These are phyloP conservation scores for Climacium dendroides DNA, from an alignment of 225 moss, liverwort and hornwort species.

Conservation along the genomic window DNA sequence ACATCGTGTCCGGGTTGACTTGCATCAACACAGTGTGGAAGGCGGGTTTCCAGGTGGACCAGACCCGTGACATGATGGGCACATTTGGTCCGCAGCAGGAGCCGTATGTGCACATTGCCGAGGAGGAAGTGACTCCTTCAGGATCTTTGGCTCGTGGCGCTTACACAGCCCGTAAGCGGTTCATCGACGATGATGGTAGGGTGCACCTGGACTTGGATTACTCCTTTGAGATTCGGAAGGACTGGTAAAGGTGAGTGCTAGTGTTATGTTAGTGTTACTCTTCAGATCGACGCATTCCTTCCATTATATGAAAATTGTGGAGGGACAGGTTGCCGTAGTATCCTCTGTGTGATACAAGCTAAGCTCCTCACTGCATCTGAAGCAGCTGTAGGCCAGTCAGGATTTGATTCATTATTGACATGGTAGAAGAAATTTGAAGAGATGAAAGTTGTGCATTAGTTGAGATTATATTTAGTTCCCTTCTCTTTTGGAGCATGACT, in stretches of 20 bases:
- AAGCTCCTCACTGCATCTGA: neutral
- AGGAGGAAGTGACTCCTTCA: conserved; percentile 90
- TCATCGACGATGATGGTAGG: conserved; percentile 76
- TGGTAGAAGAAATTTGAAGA: neutral
- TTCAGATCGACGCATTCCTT: neutral
- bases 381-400: neutral
- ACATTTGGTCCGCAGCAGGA: conserved; percentile 78
- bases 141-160: conserved; percentile 80
- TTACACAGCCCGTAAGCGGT: conserved; percentile 83
- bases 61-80: conserved; percentile 85
- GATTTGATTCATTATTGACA: neutral
- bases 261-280: neutral
- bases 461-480: neutral
- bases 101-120: conserved; percentile 67
- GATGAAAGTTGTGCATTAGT: neutral
- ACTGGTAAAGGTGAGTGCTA: conserved; percentile 23
- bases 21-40: conserved; percentile 96
- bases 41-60: conserved; percentile 72
- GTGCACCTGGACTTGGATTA: conserved; percentile 76
- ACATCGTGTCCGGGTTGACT: conserved; percentile 84
- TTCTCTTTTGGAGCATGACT: neutral
- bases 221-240: conserved; percentile 84
- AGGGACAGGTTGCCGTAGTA: neutral
- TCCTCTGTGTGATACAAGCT: neutral
- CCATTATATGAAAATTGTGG: neutral